A percentile compares a stretch with the other conserved stretches of the same genome.
phyloP scores from a whole-genome alignment of 2,329 filamentous ascomycete genomes.

The Aspergillus sp. region DNA sequence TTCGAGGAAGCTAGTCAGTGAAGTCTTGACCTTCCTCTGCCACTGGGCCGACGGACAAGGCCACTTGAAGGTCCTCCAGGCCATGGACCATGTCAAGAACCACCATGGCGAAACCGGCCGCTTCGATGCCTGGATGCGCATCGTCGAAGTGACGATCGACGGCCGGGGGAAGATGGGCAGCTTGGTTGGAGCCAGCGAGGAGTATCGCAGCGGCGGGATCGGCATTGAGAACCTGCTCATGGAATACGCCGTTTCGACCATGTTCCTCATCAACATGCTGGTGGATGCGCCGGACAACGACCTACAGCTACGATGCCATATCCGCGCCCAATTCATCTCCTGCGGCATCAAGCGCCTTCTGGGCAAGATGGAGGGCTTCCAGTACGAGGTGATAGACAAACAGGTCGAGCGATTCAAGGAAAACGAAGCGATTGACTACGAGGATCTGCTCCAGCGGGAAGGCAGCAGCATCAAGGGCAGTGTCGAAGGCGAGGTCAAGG shows the following conservation, averaged over 20 bases:
- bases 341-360: conserved; percentile 91
- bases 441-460: conserved; percentile 89
- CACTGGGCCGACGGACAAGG: conserved; percentile 86
- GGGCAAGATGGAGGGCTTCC: conserved; percentile 95
- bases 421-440: conserved; percentile 96
- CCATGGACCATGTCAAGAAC: conserved; percentile 81
- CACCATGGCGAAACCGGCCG: conserved; percentile 85
- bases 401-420: conserved; percentile 88
- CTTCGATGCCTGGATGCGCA: conserved; percentile 97
- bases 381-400: conserved; percentile 97
- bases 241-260: conserved; percentile 93
- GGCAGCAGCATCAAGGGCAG: conserved; percentile 83
- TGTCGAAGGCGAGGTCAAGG: conserved; percentile 75
- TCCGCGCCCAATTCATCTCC: conserved; percentile 89
- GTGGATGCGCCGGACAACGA: conserved; percentile 85
- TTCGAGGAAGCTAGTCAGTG: conserved; percentile 87
- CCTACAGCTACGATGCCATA: conserved; percentile 82
- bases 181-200: conserved; percentile 90
- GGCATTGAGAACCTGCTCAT: conserved; percentile 98
- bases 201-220: conserved; percentile 89
- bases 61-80: conserved; percentile 86
- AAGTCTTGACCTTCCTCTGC: conserved; percentile 91
- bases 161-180: conserved; percentile 98
- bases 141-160: conserved; percentile 93
- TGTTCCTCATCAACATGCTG: conserved; percentile 94